Percentiles rank a stretch among this genome's conserved stretches.
Conservation (phyloP, 2,329 filamentous ascomycete genomes). For the Fusarium ramigenum region DNA sequence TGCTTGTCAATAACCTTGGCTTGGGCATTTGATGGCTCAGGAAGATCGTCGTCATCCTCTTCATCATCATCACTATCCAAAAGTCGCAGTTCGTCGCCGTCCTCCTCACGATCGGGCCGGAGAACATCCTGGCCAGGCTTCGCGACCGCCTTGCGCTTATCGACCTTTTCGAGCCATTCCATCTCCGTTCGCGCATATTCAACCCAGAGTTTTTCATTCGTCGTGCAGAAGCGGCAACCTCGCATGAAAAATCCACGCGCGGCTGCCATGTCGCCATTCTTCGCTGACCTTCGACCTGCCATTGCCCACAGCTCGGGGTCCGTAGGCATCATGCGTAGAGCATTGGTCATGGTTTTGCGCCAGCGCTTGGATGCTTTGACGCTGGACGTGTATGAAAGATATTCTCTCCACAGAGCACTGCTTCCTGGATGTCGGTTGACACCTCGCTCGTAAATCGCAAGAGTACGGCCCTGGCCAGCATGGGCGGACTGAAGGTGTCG, state of each 20-base stretch:
- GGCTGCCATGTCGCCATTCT: slow-evolving; percentile 85
- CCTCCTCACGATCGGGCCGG: slow-evolving; percentile 59
- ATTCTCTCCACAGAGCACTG: slow-evolving; percentile 86
- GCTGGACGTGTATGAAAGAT: slow-evolving; percentile 81
- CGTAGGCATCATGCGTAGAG: slow-evolving; percentile 85
- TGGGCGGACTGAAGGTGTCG: slow-evolving; percentile 71
- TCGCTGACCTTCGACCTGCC: slow-evolving; percentile 80
- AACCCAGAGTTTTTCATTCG: slow-evolving; percentile 78
- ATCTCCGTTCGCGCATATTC: slow-evolving; percentile 93
- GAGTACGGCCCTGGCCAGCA: slow-evolving; percentile 82
- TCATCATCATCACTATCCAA: slow-evolving; percentile 58
- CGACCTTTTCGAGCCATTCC: slow-evolving; percentile 87
- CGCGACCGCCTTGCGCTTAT: slow-evolving; percentile 72
- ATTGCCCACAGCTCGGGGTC: slow-evolving; percentile 88
- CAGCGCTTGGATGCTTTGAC: slow-evolving; percentile 73
- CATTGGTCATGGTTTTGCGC: slow-evolving; percentile 71
- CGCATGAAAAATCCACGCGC: slow-evolving; percentile 88
- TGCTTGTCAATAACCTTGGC: slow-evolving; percentile 58
- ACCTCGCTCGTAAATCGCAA: slow-evolving; percentile 88
- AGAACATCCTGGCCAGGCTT: slow-evolving; percentile 56
- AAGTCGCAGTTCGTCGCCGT: slow-evolving; percentile 58
- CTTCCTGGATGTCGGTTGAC: slow-evolving; percentile 86
- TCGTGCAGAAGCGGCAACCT: slow-evolving; percentile 88
- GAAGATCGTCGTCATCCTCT: slow-evolving; percentile 53
- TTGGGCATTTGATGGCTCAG: slow-evolving; percentile 54